Base-by-base conservation (phyloP, 2,329 filamentous ascomycete species). In the Penicillium sclerotigenum region DNA sequence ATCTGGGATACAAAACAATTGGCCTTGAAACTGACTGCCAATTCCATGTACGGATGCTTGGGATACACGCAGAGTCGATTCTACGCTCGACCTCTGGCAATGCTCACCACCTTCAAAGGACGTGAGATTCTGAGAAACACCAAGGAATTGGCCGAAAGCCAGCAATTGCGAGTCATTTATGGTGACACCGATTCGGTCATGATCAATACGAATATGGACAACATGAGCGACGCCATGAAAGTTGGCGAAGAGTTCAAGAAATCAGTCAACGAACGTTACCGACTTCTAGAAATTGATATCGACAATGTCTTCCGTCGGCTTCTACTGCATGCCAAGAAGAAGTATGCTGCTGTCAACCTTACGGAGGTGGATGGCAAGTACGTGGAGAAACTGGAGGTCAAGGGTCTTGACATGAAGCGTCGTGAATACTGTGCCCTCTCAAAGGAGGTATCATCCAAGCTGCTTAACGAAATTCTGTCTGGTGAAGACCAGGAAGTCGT, bases 141-240 rank as follows among this genome's bases (percentile, higher is more conserved):
- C 54, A 99, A 97, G 74, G 92, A 96, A 52, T 83, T 99, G 59
- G 94, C 94, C 10, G 94, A 99, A 75, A 90, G 86, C 67, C 92
- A 89, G 65, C 87, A 91, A 57, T 83, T 99, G 29, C 89, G 94
- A 68, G 94, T 99, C 72, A 97, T 99, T 61, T 99, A 99, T 67
- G 94, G 94, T 78, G 94, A 99, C 76, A 99, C 94, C 13, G 94
- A 99, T 75, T 99, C 94, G 9, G 94, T 99, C 76, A 99, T 99
- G 94, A 97, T 99, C 80, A 99, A 99, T 70, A 96, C 94, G 61
- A 97, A 97, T 69, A 91, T 94, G 53, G 90, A 97, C 75, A 96
- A 89, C 63, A 89, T 97, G 29, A 86, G 89, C 31, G 91, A 96
- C 67, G 94, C 94, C 1, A 79, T 97, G 66, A 92, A 89, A 70